Evolutionary conservation across 164 flowering plant genomes (phyloP), one percentile per base, ranked within the genome.

Genomic region (Cinnamomum chago): DNA sequence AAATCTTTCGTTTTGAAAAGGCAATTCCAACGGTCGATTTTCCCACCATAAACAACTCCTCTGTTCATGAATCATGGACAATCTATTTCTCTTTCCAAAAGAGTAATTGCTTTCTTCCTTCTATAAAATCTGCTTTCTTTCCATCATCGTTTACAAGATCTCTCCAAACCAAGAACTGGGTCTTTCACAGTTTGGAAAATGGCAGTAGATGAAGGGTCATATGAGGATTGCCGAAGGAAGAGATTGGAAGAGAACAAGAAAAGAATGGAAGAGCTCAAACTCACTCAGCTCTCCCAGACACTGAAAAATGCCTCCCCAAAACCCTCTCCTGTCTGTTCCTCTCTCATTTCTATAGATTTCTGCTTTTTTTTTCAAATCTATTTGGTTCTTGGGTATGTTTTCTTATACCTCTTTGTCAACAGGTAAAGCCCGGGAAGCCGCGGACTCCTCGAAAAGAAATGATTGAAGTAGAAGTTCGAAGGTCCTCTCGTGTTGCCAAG

Each of bases 241-340:
- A 80, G 90, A 68, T 1, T 88, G 74, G 90, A 85, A 50, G 91
- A 89, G 72, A 89, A 89, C 82, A 85, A 82, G 86, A 86, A 83
- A 68, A 78, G 90, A 50, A 81, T 89, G 91, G 87, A 86, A 74
- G 88, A 84, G 6, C 86, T 89, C 65, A 86, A 85, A 25, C 85
- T 89, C 28, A 76, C 83, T 27, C 35, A 66, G 50, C 90, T 86
- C 51, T 75, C 88, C 73, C 84, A 73, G 28, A 67, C 82, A 60
- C 82, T 89, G 69, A 70, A 52, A 13, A 75, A 69, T 22, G 30
- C 84, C 24, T n/a, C 78, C 50, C 74, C 81, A 20, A 73, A 82
- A 15, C 78, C 84, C 72, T 80, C 84, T 1, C 77, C 85, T 33
- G 81, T 84, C 65, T 81, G 77, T 65, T 24, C 71, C 55, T 62